phyloP scores from a whole-genome alignment of 495 filamentous ascomycete genomes.

The Lophiostoma macrostomum region DNA sequence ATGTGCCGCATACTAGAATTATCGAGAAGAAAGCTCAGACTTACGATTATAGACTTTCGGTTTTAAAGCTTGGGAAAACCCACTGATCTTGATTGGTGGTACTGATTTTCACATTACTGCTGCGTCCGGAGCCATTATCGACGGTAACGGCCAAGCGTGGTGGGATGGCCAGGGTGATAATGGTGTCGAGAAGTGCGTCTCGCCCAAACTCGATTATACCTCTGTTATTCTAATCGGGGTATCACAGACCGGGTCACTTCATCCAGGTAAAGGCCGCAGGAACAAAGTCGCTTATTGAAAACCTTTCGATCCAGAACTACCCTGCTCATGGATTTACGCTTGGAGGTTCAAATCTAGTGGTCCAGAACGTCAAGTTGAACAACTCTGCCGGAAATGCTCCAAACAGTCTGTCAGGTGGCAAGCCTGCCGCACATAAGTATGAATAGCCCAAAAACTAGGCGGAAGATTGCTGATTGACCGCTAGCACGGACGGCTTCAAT shows the following conservation, averaged over 20 bases:
- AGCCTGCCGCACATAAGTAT: slow-evolving; percentile 45
- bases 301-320: slow-evolving; percentile 46
- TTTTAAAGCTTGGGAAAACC: slow-evolving; percentile 42
- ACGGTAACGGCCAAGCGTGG: slow-evolving; percentile 48
- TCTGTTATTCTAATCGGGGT: no score
- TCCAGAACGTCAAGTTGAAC: slow-evolving; percentile 40
- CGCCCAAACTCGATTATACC: no score
- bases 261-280: slow-evolving; percentile 41
- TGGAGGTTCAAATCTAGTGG: slow-evolving; percentile 33
- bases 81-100: slow-evolving; percentile 38
- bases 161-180: slow-evolving; percentile 50
- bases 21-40: no score
- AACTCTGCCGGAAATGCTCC: slow-evolving; percentile 46
- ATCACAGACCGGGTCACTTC: slow-evolving; percentile 52
- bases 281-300: slow-evolving; percentile 38
- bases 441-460: no score
- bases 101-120: slow-evolving; percentile 45
- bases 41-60: no score
- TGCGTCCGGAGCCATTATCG: slow-evolving; percentile 43
- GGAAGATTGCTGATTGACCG: no score
- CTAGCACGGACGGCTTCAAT: no score
- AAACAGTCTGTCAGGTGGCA: slow-evolving; percentile 39
- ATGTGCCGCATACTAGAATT: no score
- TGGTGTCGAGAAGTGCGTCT: no score
- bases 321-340: slow-evolving; percentile 45